Percentiles rank a stretch among this genome's conserved stretches.
Evolutionary conservation across 2,329 filamentous ascomycete genomes (phyloP).

Genomic region (Periglandula ipomoeae): DNA sequence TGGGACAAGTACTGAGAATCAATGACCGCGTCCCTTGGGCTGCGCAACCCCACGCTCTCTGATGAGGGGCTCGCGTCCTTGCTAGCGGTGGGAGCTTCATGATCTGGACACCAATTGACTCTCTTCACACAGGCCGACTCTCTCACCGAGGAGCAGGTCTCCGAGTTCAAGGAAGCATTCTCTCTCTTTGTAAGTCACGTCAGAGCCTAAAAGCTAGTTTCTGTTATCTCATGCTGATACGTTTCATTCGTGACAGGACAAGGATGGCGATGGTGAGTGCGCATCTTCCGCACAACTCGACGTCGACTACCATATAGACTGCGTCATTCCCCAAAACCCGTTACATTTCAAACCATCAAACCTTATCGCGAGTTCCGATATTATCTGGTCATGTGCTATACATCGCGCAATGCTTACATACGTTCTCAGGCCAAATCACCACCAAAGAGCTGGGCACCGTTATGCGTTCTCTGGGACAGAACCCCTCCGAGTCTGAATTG

Average conservation of each 20-base stretch:
- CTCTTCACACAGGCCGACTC: constrained; percentile 70
- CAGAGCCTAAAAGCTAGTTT: background rate
- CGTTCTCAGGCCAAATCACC: constrained; percentile 67
- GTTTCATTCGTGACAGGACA: constrained; percentile 52
- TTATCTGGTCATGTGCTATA: background rate
- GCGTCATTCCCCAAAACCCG: background rate
- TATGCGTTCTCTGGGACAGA: constrained; percentile 84
- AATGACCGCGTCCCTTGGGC: background rate
- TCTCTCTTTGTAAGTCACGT: constrained; percentile 84
- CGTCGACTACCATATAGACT: background rate
- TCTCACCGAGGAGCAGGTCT: constrained; percentile 99
- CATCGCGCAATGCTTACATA: background rate
- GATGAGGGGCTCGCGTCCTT: constrained; percentile 17
- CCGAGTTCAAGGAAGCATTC: constrained; percentile 99
- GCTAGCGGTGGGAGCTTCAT: background rate
- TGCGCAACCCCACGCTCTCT: background rate
- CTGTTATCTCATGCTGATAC: constrained; percentile 3
- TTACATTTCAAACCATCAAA: background rate
- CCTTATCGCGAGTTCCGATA: background rate
- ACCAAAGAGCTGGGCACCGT: constrained; percentile 86
- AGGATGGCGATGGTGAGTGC: constrained; percentile 80
- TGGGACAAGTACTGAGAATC: background rate
- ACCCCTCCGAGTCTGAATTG: constrained; percentile 80
- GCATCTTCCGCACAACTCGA: too few species aligned
- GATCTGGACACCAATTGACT: constrained; percentile 12